These are phyloP conservation scores for Dictyostelium intermedium DNA, from an alignment of 78 protist species.

Conservation along the genomic window DNA sequence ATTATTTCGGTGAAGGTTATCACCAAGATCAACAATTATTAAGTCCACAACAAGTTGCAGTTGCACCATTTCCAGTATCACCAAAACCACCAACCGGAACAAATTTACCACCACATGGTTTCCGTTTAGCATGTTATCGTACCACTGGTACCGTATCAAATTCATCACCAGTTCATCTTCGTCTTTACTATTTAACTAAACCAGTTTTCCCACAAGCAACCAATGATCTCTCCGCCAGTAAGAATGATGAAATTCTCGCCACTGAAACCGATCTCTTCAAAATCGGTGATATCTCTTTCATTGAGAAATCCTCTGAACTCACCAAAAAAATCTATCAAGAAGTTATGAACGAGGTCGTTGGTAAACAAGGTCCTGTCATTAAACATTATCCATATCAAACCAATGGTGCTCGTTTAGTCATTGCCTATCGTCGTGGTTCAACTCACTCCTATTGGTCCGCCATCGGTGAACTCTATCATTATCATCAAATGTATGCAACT, in stretches of 20 bases:
- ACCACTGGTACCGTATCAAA: slow-evolving; percentile 65
- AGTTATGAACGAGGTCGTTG: slow-evolving; percentile 62
- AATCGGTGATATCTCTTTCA: slow-evolving; percentile 46
- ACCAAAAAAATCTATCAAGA: slow-evolving; percentile 61
- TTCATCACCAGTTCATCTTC: slow-evolving; percentile 32
- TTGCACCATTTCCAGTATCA: not conserved
- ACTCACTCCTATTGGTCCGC: slow-evolving; percentile 77
- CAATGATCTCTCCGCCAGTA: not conserved
- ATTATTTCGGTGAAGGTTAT: slow-evolving; percentile 63
- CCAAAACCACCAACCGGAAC: slow-evolving; percentile 37
- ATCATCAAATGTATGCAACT: slow-evolving; percentile 71
- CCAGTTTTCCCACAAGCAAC: slow-evolving; percentile 26
- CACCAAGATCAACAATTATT: slow-evolving; percentile 4
- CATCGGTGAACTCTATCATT: slow-evolving; percentile 56
- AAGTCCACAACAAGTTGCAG: not conserved
- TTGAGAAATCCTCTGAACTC: slow-evolving; percentile 39
- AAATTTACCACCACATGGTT: slow-evolving; percentile 38
- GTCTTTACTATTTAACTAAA: slow-evolving; percentile 60
- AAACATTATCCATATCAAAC: slow-evolving; percentile 61
- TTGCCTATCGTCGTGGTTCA: slow-evolving; percentile 65
- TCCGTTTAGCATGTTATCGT: slow-evolving; percentile 77
- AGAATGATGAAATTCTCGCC: not conserved
- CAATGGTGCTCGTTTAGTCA: slow-evolving; percentile 56
- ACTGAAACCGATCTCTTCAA: slow-evolving; percentile 51
- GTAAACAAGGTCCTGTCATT: slow-evolving; percentile 60